phyloP scores from a whole-genome alignment of 768 basidiomycete genomes.

The Termitomyces sp. region DNA sequence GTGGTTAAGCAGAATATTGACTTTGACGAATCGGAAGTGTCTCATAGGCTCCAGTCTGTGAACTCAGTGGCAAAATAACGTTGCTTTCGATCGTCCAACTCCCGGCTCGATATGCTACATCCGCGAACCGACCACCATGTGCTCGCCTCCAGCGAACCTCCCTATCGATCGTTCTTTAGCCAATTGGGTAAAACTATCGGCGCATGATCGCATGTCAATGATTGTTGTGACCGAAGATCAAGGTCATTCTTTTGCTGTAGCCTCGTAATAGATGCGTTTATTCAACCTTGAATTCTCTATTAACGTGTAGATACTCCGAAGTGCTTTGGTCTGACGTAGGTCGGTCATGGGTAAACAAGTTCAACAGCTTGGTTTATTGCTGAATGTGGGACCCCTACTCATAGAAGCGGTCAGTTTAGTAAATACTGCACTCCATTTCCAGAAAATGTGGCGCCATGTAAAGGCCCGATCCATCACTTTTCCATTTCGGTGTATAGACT shows the following conservation, averaged over 20 bases:
- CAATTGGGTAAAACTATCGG: neutral
- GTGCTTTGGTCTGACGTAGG: neutral
- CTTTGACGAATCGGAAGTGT: neutral
- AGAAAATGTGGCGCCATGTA: slow-evolving; percentile 1
- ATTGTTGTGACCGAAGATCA: slow-evolving; percentile 1
- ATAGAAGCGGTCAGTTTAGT: neutral
- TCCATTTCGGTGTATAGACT: neutral
- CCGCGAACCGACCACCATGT: neutral
- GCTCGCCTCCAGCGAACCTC: neutral
- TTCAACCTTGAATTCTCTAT: neutral
- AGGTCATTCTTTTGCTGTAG: neutral
- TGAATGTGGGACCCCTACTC: too few species aligned
- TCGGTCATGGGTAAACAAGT: neutral
- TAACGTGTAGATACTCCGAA: neutral
- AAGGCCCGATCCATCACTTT: neutral
- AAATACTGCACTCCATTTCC: neutral
- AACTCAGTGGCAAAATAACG: neutral
- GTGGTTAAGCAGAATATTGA: neutral
- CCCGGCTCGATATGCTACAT: neutral
- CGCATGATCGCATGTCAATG: neutral
- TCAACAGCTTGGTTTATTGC: neutral
- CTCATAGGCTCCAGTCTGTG: neutral
- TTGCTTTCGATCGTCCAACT: neutral
- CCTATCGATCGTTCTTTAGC: neutral
- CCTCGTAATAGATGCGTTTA: neutral